Evolutionary conservation across 805 yeast genomes (phyloP).

Genomic region (Myxozyma geophila): DNA sequence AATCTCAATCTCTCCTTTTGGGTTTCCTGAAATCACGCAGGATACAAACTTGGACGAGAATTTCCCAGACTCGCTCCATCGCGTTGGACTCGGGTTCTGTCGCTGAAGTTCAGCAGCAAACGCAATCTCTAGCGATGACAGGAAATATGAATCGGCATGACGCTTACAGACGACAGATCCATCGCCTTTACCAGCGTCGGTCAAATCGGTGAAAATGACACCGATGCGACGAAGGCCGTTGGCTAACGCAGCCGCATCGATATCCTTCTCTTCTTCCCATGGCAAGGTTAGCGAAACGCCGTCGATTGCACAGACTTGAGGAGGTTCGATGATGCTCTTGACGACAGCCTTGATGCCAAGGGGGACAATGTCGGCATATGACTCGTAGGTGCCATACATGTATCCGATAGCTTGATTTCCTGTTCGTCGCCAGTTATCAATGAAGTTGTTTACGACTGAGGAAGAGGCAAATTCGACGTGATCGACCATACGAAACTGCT

Average conservation of each 20-base stretch:
- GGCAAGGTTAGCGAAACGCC: constrained; percentile 69
- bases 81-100: constrained; percentile 63
- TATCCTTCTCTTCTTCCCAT: constrained; percentile 58
- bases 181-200: constrained; percentile 83
- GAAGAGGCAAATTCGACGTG: constrained; percentile 89
- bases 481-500: constrained; percentile 92
- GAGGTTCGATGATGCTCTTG: constrained; percentile 91
- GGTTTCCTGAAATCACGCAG: constrained; percentile 90
- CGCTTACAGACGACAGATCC: constrained; percentile 92
- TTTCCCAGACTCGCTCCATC: constrained; percentile 63
- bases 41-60: constrained; percentile 92
- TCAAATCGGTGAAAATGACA: constrained; percentile 82
- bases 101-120: constrained; percentile 83
- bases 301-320: constrained; percentile 84
- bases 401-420: constrained; percentile 88
- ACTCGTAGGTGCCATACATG: constrained; percentile 79
- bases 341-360: constrained; percentile 93
- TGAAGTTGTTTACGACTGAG: constrained; percentile 74
- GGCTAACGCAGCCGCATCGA: constrained; percentile 57
- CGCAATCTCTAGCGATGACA: constrained; percentile 82
- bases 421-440: constrained; percentile 87
- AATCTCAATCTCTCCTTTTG: constrained; percentile 85
- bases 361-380: constrained; percentile 78
- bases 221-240: constrained; percentile 75
- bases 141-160: constrained; percentile 86